A percentile compares a stretch with the other conserved stretches of the same genome.
phyloP scores from a whole-genome alignment of 2,329 filamentous ascomycete genomes.

The Trichophaea hybrida region DNA sequence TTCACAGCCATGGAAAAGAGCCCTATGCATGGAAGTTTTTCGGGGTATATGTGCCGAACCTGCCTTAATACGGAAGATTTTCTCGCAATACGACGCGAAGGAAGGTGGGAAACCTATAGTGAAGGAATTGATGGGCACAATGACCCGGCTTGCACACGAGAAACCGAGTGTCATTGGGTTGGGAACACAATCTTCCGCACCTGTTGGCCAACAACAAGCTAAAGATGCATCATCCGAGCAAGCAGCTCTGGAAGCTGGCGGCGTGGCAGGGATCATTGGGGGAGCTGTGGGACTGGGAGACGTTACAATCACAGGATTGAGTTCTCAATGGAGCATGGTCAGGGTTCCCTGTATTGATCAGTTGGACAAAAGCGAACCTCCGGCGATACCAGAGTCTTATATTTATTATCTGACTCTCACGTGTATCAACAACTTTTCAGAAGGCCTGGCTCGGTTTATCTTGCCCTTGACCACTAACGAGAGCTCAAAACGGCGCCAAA shows the following conservation, averaged over 20 bases:
- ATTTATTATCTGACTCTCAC: slow-evolving; percentile 78
- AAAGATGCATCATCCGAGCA: slow-evolving; percentile 55
- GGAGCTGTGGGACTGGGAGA: slow-evolving; percentile 53
- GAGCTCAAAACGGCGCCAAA: slow-evolving; percentile 31
- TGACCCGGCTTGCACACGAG: slow-evolving; percentile 86
- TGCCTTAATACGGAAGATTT: slow-evolving; percentile 63
- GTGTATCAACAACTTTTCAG: slow-evolving; percentile 79
- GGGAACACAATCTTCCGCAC: slow-evolving; percentile 73
- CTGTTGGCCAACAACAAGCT: slow-evolving; percentile 41
- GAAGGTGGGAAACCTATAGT: slow-evolving; percentile 62
- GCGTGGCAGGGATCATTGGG: slow-evolving; percentile 74
- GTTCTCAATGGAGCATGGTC: slow-evolving; percentile 78
- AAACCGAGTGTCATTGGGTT: slow-evolving; percentile 80
- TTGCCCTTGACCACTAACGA: slow-evolving; percentile 81
- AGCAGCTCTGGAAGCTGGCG: slow-evolving; percentile 76
- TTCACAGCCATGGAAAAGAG: slow-evolving; percentile 67
- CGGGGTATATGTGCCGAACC: slow-evolving; percentile 73
- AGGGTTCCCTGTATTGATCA: slow-evolving; percentile 83
- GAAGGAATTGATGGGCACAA: slow-evolving; percentile 67
- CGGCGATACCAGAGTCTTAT: slow-evolving; percentile 77
- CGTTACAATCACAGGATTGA: slow-evolving; percentile 59
- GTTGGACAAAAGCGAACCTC: slow-evolving; percentile 79
- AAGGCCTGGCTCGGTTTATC: slow-evolving; percentile 84
- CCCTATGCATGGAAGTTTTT: slow-evolving; percentile 82
- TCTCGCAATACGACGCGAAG: slow-evolving; percentile 59